Percentiles rank a stretch among this genome's conserved stretches.
phyloP scores from a whole-genome alignment of 2,329 filamentous ascomycete genomes.

The Teratosphaeria destructans region DNA sequence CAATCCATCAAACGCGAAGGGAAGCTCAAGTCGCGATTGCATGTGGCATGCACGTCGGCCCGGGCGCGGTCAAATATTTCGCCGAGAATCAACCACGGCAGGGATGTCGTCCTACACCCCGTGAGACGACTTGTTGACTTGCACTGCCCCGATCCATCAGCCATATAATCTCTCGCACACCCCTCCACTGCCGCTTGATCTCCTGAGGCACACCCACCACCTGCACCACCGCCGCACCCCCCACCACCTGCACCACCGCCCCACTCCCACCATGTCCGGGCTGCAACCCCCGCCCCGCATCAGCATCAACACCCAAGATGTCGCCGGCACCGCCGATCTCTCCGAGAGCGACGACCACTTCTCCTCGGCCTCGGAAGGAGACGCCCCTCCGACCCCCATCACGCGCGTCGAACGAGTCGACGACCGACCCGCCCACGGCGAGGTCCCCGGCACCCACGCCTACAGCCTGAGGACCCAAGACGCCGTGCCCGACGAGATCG shows the following conservation, averaged over 20 bases:
- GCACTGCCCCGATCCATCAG: background rate
- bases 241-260: background rate
- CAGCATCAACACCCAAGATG: slow-evolving; percentile 20
- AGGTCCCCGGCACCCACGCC: slow-evolving; percentile 51
- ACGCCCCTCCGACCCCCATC: slow-evolving; percentile 44
- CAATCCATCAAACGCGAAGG: background rate
- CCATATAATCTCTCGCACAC: background rate
- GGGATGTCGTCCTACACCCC: background rate
- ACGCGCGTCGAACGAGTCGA: slow-evolving; percentile 56
- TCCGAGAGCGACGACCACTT: slow-evolving; percentile 46
- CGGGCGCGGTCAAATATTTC: background rate
- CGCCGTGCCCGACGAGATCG: slow-evolving; percentile 54
- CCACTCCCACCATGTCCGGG: slow-evolving; percentile 14
- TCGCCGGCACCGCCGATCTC: slow-evolving; percentile 18
- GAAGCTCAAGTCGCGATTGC: background rate
- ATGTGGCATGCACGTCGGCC: background rate
- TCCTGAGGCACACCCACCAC: background rate
- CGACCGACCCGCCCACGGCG: slow-evolving; percentile 47
- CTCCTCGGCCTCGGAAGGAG: slow-evolving; percentile 54
- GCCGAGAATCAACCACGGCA: background rate
- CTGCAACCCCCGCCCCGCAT: slow-evolving; percentile 15
- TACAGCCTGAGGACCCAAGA: slow-evolving; percentile 49
- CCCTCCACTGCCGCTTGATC: background rate
- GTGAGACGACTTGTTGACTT: background rate
- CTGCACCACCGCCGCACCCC: background rate